A percentile compares a stretch with the other conserved stretches of the same genome.
Conservation (phyloP, 768 basidiomycete species). For the Boletus barrowsii region DNA sequence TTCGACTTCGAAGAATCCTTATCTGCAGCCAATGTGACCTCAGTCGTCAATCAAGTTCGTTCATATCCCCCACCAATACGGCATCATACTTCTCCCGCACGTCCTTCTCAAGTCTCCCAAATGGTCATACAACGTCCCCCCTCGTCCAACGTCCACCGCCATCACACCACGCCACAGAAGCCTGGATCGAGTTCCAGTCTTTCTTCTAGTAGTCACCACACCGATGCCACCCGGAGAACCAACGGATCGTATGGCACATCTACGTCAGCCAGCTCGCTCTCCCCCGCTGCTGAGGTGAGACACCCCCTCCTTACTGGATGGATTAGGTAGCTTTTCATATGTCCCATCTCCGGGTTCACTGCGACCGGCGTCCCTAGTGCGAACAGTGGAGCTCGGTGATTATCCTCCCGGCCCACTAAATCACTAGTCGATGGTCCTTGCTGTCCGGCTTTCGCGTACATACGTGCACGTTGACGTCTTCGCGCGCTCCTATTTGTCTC, state of each 20-base stretch:
- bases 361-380: conserved; percentile 11
- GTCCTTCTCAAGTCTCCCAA: conserved; percentile 11
- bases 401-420: conserved; percentile 12
- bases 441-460: background rate
- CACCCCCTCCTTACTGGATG: conserved; percentile 1
- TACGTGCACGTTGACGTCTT: too few relatives aligned
- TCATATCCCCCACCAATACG: conserved; percentile 27
- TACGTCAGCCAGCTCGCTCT: conserved; percentile 26
- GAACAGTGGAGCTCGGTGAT: conserved; percentile 21
- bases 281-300: conserved; percentile 23
- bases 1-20: conserved; percentile 31
- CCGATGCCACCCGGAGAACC: conserved; percentile 29
- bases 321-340: conserved; percentile 15
- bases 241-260: conserved; percentile 17
- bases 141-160: conserved; percentile 6
- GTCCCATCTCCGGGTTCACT: conserved; percentile 13
- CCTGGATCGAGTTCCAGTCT: conserved; percentile 25
- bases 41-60: conserved; percentile 32
- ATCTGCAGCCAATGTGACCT: conserved; percentile 28
- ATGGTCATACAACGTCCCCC: conserved; percentile 6
- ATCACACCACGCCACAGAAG: conserved; percentile 19
- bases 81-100: conserved; percentile 20
- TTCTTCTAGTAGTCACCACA: conserved; percentile 20
- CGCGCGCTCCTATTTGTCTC: conserved; percentile 11
- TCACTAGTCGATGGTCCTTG: background rate